Percentiles rank a stretch among this genome's conserved stretches.
Evolutionary conservation across 2,329 filamentous ascomycete species (phyloP).

Genomic region (Colletotrichum eleusines): DNA sequence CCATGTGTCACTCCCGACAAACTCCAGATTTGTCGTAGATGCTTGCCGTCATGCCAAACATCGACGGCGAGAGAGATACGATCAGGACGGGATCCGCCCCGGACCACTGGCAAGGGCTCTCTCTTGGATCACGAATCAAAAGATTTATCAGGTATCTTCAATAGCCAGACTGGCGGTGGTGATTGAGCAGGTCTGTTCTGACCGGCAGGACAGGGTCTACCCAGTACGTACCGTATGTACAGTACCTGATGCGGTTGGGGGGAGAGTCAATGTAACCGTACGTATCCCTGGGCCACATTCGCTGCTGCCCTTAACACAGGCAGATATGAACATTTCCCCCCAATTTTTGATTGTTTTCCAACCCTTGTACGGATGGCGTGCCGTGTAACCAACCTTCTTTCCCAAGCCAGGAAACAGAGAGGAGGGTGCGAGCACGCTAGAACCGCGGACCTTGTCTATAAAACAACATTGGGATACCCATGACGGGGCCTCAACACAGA

Average conservation of each 20-base stretch:
- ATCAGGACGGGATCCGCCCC: conserved; percentile 20
- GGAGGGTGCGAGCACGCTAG: not conserved
- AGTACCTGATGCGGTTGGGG: not conserved
- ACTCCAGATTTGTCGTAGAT: not conserved
- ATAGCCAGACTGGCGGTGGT: not conserved
- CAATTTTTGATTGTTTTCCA: not conserved
- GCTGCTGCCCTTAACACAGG: conserved; percentile 21
- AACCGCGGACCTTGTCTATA: conserved; percentile 33
- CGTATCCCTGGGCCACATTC: conserved; percentile 18
- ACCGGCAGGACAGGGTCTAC: conserved; percentile 1
- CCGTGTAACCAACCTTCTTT: not conserved
- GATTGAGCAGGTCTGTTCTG: conserved; percentile 1
- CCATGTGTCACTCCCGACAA: conserved; percentile 16
- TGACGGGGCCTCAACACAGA: conserved; percentile 7
- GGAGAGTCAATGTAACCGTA: conserved; percentile 29
- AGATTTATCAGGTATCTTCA: conserved; percentile 6
- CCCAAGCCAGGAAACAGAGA: conserved; percentile 6
- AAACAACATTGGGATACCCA: conserved; percentile 14
- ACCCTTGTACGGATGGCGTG: not conserved
- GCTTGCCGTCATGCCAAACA: conserved; percentile 14
- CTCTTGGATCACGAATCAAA: conserved; percentile 14
- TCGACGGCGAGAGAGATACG: conserved; percentile 8
- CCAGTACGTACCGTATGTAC: conserved; percentile 18
- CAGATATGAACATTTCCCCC: not conserved
- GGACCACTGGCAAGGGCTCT: conserved; percentile 7